phyloP scores from a whole-genome alignment of 2,329 filamentous ascomycete species.

The Microdochium bolleyi region DNA sequence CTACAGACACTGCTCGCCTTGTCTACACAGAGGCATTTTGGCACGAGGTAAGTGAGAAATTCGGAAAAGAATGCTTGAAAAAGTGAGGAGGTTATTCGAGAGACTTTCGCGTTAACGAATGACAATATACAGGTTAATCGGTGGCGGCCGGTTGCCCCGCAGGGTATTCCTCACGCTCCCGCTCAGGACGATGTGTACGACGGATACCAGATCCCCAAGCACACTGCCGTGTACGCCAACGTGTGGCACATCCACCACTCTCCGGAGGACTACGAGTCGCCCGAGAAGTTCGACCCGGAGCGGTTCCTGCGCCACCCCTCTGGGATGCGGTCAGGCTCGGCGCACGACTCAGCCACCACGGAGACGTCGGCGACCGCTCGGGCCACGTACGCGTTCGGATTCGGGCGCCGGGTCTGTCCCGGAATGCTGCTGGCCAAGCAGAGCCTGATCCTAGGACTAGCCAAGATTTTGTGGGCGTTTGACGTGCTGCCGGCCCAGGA shows the following conservation, averaged over 20 bases:
- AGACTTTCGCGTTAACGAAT: background rate
- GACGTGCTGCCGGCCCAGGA: background rate
- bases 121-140: background rate
- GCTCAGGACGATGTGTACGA: background rate
- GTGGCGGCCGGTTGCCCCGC: background rate
- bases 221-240: background rate
- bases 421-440: background rate
- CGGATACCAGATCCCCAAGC: background rate
- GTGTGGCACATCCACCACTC: background rate
- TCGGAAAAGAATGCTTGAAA: background rate
- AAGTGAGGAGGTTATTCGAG: background rate
- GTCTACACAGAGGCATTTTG: background rate
- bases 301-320: background rate
- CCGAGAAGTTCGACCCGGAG: background rate
- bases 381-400: background rate
- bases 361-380: background rate
- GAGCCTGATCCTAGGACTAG: background rate
- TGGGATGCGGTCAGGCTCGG: background rate
- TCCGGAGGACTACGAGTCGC: background rate
- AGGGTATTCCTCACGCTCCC: background rate
- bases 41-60: background rate
- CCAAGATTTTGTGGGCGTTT: background rate
- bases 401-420: background rate
- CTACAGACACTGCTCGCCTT: background rate
- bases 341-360: background rate